phyloP scores from a whole-genome alignment of 208 protist species.

The Blechomonas ayalai region DNA sequence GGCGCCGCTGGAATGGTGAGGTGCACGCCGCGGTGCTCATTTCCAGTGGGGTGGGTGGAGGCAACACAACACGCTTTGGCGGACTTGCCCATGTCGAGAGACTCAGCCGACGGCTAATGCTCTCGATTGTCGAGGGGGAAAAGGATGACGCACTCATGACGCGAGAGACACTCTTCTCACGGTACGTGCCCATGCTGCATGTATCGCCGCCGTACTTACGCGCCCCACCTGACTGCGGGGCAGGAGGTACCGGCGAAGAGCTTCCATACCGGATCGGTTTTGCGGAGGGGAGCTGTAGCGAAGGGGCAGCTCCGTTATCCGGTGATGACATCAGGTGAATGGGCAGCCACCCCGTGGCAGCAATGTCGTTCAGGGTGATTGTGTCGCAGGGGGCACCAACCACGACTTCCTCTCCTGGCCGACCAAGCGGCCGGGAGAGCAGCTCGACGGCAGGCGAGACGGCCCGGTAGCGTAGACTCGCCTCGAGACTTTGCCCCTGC shows the following conservation, averaged over 20 bases:
- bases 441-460: background rate
- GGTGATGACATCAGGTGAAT: slow-evolving; percentile 16
- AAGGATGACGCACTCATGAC: slow-evolving; percentile 12
- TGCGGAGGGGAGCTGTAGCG: background rate
- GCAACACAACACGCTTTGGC: background rate
- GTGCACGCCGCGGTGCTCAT: background rate
- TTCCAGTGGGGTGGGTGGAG: background rate
- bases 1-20: too few species aligned
- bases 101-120: slow-evolving; percentile 23
- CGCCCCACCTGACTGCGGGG: background rate
- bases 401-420: background rate
- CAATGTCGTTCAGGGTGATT: slow-evolving; percentile 24
- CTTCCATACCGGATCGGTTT: background rate
- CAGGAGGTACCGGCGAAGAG: background rate
- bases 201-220: background rate
- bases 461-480: background rate
- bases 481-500: background rate
- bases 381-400: too few species aligned
- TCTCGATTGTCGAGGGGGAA: slow-evolving; percentile 22
- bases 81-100: slow-evolving; percentile 12
- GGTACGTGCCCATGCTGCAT: background rate
- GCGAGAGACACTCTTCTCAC: slow-evolving; percentile 6
- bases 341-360: slow-evolving; percentile 26
- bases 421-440: background rate
- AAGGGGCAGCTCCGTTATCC: background rate